A percentile compares a stretch with the other conserved stretches of the same genome.
phyloP scores from a whole-genome alignment of 768 basidiomycete species.

The Termitomyces sp. region DNA sequence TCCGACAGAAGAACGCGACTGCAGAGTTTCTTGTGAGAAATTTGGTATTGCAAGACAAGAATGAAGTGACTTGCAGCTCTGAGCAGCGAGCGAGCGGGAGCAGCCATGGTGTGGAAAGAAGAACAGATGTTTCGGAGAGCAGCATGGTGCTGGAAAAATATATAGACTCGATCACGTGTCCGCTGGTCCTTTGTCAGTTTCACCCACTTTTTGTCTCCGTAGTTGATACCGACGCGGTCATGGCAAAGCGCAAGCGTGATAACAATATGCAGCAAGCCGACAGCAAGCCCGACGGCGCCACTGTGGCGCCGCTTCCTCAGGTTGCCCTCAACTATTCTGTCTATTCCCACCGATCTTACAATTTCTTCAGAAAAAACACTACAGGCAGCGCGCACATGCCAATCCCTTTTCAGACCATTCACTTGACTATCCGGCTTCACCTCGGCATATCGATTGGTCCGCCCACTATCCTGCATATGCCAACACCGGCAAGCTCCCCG shows the following conservation, averaged over 20 bases:
- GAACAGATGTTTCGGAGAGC: conserved; percentile 6
- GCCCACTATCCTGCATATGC: conserved; percentile 75
- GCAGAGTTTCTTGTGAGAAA: conserved; percentile 3
- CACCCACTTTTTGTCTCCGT: not conserved
- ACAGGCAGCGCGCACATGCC: conserved; percentile 78
- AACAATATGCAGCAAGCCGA: conserved; percentile 12
- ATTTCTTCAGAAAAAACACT: conserved; percentile 66
- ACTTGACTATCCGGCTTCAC: conserved; percentile 81
- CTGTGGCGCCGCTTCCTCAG: conserved; percentile 41
- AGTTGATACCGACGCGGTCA: conserved; percentile 1
- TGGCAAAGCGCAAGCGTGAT: conserved; percentile 31
- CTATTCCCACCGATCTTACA: not conserved
- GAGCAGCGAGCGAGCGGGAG: conserved; percentile 30
- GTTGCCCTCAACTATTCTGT: conserved; percentile 20
- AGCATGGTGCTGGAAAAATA: conserved; percentile 13
- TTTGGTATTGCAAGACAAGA: not conserved
- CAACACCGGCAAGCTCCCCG: conserved; percentile 59
- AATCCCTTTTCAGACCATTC: conserved; percentile 87
- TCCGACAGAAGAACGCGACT: conserved; percentile 49
- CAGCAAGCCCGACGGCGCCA: conserved; percentile 6
- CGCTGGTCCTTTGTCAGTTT: conserved; percentile 14
- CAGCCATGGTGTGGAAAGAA: conserved; percentile 34
- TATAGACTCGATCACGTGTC: conserved; percentile 20
- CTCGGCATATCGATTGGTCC: conserved; percentile 75
- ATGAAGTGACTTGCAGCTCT: conserved; percentile 29